Evolutionary conservation across 2,329 filamentous ascomycete species (phyloP).

Genomic region (Dothideomycetes sp.): DNA sequence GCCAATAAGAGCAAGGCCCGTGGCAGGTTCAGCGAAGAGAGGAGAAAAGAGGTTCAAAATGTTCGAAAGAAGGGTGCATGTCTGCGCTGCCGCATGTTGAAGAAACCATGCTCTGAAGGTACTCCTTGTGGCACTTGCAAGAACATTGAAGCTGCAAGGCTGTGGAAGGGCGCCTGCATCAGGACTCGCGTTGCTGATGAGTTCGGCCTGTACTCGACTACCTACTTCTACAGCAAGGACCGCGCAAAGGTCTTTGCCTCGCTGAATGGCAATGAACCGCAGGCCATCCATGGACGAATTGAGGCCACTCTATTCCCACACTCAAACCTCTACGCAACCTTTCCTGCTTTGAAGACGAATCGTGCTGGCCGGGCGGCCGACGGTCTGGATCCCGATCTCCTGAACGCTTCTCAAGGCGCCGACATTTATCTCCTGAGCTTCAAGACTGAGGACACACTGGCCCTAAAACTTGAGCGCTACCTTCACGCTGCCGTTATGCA

Average conservation of each 20-base stretch:
- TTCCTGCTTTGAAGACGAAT: conserved; percentile 33
- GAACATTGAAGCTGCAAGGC: conserved; percentile 47
- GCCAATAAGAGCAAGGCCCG: conserved; percentile 36
- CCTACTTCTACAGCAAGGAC: conserved; percentile 41
- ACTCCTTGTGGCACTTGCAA: conserved; percentile 49
- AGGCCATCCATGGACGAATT: conserved; percentile 39
- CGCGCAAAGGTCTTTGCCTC: conserved; percentile 40
- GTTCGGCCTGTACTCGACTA: conserved; percentile 45
- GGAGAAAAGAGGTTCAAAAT: conserved; percentile 48
- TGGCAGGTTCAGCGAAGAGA: conserved; percentile 43
- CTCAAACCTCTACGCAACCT: conserved; percentile 17
- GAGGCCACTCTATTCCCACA: conserved; percentile 42
- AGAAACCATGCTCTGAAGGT: conserved; percentile 51
- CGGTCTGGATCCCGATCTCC: background rate
- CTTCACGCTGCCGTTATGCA: conserved; percentile 6
- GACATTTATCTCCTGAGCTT: conserved; percentile 2
- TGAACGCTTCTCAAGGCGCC: background rate
- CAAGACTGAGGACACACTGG: conserved; percentile 5
- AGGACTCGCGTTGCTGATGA: conserved; percentile 47
- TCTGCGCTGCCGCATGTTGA: conserved; percentile 53
- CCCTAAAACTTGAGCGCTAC: conserved; percentile 7
- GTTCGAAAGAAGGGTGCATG: conserved; percentile 51
- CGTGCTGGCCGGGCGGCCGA: conserved; percentile 28
- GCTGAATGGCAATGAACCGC: conserved; percentile 36
- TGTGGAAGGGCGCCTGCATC: conserved; percentile 51